phyloP scores from a whole-genome alignment of 768 basidiomycete species.

The Lactifluus hygrophoroides region DNA sequence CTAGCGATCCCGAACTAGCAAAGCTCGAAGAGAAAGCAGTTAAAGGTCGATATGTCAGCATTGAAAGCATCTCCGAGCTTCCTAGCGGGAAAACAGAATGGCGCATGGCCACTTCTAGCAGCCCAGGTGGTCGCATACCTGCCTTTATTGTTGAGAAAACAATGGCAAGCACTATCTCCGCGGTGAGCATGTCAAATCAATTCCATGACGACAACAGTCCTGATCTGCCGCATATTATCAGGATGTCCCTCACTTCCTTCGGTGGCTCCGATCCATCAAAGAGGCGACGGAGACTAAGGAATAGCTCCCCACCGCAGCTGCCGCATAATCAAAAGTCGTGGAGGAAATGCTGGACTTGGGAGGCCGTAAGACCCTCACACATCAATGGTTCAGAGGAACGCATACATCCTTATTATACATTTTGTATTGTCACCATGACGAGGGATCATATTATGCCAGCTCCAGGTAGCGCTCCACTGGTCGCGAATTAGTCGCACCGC shows the following conservation, averaged over 20 bases:
- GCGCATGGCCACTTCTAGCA: constrained; percentile 74
- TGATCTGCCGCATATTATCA: constrained; percentile 23
- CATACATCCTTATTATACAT: background rate
- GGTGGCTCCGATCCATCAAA: constrained; percentile 46
- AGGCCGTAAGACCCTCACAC: background rate
- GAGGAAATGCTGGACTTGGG: background rate
- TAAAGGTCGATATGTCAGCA: constrained; percentile 59
- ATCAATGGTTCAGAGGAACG: background rate
- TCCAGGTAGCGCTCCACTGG: constrained; percentile 83
- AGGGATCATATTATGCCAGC: constrained; percentile 41
- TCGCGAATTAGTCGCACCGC: constrained; percentile 3
- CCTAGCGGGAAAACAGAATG: constrained; percentile 61
- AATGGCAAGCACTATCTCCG: constrained; percentile 54
- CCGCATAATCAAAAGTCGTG: background rate
- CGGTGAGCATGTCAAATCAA: constrained; percentile 33
- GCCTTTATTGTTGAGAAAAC: constrained; percentile 51
- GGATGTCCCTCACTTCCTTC: constrained; percentile 69
- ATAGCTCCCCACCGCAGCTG: background rate
- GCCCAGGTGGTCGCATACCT: constrained; percentile 62
- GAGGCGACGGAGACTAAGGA: background rate
- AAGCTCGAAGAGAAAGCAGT: constrained; percentile 56
- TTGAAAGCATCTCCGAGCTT: constrained; percentile 57
- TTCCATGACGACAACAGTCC: background rate
- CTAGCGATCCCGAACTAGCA: constrained; percentile 46
- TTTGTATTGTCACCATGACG: background rate